Conservation (phyloP, 345 rosid species). For the Arabis hirsuta region DNA sequence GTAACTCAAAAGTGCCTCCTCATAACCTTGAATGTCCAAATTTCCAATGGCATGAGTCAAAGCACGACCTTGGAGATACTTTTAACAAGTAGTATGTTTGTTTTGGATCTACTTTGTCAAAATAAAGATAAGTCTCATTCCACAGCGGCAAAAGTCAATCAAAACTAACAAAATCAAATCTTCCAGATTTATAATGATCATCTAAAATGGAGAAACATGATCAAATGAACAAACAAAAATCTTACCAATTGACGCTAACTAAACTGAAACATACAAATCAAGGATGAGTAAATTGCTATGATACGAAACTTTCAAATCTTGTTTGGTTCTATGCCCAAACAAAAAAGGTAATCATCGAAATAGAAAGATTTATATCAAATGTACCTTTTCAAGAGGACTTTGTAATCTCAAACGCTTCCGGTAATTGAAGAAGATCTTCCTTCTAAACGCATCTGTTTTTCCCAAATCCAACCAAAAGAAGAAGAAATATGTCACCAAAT, state of each 20-base stretch:
- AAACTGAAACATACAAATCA: no score
- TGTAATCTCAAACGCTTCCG: conserved; percentile 92
- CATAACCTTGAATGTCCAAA: conserved; percentile 70
- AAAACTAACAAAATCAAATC: background rate
- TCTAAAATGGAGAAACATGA: background rate
- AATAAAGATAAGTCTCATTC: conserved; percentile 86
- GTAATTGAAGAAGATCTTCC: conserved; percentile 87
- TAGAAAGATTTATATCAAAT: background rate
- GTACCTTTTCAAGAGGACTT: conserved; percentile 95
- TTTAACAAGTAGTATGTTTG: conserved; percentile 95
- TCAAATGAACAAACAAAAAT: no score
- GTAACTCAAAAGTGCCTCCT: conserved; percentile 59
- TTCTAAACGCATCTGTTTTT: conserved; percentile 69
- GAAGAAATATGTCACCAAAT: background rate
- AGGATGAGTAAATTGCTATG: no score
- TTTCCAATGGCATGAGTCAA: conserved; percentile 88
- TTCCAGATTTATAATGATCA: background rate
- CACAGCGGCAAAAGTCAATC: conserved; percentile 62
- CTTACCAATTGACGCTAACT: no score
- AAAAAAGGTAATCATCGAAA: no score
- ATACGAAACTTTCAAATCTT: no score
- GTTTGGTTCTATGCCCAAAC: no score
- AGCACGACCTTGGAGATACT: conserved; percentile 96
- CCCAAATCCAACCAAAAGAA: conserved; percentile 20
- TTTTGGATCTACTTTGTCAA: conserved; percentile 79